These are phyloP conservation scores for Suhomyces emberorum DNA, from an alignment of 805 yeast genomes.

Conservation along the genomic window DNA sequence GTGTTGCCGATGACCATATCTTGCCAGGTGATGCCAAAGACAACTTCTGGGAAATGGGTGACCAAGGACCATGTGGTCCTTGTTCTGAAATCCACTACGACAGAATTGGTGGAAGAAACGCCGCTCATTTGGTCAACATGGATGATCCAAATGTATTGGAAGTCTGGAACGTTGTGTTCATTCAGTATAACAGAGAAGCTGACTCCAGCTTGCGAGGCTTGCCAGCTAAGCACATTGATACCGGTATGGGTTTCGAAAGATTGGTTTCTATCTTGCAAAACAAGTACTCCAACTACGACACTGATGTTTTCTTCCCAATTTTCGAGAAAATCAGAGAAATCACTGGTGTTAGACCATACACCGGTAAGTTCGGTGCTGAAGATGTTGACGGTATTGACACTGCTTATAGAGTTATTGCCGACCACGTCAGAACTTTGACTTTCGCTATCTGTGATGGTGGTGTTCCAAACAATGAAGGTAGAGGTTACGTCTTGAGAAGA, in stretches of 20 bases:
- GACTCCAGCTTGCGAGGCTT: constrained; percentile 74
- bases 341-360: constrained; percentile 87
- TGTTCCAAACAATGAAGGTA: constrained; percentile 98
- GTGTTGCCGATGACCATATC: constrained; percentile 89
- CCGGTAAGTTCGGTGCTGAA: constrained; percentile 90
- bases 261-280: constrained; percentile 91
- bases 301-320: constrained; percentile 92
- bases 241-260: constrained; percentile 99
- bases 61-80: constrained; percentile 99
- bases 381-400: constrained; percentile 95
- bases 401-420: constrained; percentile 97
- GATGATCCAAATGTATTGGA: constrained; percentile 98
- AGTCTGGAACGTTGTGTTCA: constrained; percentile 97
- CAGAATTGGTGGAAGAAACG: constrained; percentile 97
- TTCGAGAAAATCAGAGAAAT: constrained; percentile 85
- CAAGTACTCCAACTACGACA: constrained; percentile 90
- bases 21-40: constrained; percentile 88
- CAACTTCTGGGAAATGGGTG: constrained; percentile 99
- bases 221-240: constrained; percentile 95
- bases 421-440: constrained; percentile 95
- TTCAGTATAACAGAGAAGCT: constrained; percentile 93
- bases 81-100: constrained; percentile 98
- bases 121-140: constrained; percentile 82
- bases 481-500: constrained; percentile 97
- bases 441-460: constrained; percentile 98